Evolutionary conservation across 148 eudicot genomes (phyloP).

Genomic region (Diospyros kaki): DNA sequence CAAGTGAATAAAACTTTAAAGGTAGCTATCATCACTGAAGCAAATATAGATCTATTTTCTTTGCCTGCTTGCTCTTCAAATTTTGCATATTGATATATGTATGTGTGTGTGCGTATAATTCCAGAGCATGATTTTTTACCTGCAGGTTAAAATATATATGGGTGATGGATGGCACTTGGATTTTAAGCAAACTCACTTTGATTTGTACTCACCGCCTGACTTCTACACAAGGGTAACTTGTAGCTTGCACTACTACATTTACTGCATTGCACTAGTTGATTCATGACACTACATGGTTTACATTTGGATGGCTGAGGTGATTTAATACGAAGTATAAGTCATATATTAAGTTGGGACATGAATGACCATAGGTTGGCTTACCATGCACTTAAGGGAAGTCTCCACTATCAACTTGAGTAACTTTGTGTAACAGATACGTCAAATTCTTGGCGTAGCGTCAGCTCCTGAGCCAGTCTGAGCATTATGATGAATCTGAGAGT

Average conservation of each 20-base stretch:
- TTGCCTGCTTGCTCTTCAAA: background rate
- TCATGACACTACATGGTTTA: background rate
- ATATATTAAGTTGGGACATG: background rate
- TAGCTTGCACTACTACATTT: background rate
- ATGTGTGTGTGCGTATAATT: background rate
- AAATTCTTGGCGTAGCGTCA: too few species aligned
- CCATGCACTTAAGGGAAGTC: background rate
- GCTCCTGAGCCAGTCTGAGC: too few species aligned
- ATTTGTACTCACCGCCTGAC: slow-evolving; percentile 77
- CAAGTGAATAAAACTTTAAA: slow-evolving; percentile 57
- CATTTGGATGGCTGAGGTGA: background rate
- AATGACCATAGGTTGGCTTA: background rate
- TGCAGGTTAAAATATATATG: slow-evolving; percentile 74
- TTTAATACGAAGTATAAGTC: background rate
- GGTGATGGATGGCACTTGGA: slow-evolving; percentile 93
- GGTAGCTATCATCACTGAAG: slow-evolving; percentile 23
- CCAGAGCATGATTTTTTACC: background rate
- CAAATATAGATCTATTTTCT: background rate
- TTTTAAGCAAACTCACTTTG: slow-evolving; percentile 81
- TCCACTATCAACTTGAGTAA: background rate
- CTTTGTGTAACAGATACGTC: background rate
- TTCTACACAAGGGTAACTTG: slow-evolving; percentile 69
- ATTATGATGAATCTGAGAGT: too few species aligned
- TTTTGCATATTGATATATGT: too few species aligned
- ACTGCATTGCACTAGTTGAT: background rate